A percentile compares a stretch with the other conserved stretches of the same genome.
Conservation (phyloP, 495 filamentous ascomycete genomes). For the Aspergillus saccharolyticus region DNA sequence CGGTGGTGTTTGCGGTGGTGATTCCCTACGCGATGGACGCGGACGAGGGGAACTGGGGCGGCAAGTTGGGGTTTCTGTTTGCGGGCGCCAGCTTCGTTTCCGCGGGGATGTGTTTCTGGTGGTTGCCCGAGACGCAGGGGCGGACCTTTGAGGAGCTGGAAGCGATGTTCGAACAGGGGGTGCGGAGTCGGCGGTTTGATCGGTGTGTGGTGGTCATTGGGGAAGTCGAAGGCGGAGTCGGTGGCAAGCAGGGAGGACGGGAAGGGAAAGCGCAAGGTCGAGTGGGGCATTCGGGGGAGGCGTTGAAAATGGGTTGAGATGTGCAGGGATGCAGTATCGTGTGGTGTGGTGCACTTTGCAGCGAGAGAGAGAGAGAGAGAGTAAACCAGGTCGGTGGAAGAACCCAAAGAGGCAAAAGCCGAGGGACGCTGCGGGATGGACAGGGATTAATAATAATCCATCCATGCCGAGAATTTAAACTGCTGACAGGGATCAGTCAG, state of each 20-base stretch:
- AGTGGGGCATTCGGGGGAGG: background rate
- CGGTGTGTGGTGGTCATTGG: conserved; percentile 20
- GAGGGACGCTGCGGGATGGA: no score
- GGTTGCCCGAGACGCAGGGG: conserved; percentile 58
- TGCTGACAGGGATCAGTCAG: background rate
- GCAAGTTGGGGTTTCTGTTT: conserved; percentile 66
- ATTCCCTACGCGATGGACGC: conserved; percentile 66
- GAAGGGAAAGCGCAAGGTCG: no score
- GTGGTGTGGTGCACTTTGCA: background rate
- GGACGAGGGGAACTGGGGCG: conserved; percentile 54
- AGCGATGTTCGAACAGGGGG: conserved; percentile 44
- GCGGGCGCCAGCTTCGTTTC: conserved; percentile 45
- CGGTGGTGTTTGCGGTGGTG: conserved; percentile 57
- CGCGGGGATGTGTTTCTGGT: conserved; percentile 45
- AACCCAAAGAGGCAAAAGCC: background rate
- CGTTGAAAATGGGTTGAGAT: background rate
- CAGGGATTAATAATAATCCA: background rate
- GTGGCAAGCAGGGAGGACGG: background rate
- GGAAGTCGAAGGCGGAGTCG: background rate
- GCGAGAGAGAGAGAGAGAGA: background rate
- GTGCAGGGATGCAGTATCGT: background rate
- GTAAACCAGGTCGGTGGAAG: background rate
- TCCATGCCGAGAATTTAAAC: background rate
- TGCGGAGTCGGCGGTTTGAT: conserved; percentile 35
- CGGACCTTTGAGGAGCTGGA: conserved; percentile 59